These are phyloP conservation scores for Ceratobasidium papillatum DNA, from an alignment of 1,284 basidiomycete genomes.

Conservation along the genomic window DNA sequence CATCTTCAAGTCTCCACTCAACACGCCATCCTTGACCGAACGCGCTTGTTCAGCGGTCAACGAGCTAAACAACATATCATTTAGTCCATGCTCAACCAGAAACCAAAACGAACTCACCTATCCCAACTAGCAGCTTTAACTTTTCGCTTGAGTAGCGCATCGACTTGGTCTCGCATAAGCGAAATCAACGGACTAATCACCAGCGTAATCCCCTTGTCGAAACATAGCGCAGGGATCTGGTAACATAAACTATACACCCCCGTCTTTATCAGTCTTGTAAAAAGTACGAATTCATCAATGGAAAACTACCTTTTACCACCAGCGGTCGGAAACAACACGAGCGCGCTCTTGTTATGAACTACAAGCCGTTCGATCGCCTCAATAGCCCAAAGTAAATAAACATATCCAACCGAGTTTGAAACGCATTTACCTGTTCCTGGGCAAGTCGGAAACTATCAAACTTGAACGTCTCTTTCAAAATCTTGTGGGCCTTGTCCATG, in stretches of 20 bases:
- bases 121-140: constrained; percentile 44
- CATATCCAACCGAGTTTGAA: background rate
- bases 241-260: constrained; percentile 42
- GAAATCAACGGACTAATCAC: constrained; percentile 45
- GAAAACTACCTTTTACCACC: background rate
- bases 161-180: constrained; percentile 46
- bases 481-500: constrained; percentile 41
- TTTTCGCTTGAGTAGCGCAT: constrained; percentile 33
- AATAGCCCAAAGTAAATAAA: background rate
- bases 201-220: constrained; percentile 42
- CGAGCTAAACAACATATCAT: constrained; percentile 20
- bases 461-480: constrained; percentile 40
- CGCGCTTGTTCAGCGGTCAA: constrained; percentile 34
- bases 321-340: constrained; percentile 42
- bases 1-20: constrained; percentile 41
- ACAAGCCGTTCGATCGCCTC: constrained; percentile 40
- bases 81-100: background rate
- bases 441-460: constrained; percentile 39
- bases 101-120: constrained; percentile 8
- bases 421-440: constrained; percentile 36
- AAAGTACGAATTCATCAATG: background rate
- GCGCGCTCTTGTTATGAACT: constrained; percentile 40
- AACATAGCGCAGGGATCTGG: constrained; percentile 44
- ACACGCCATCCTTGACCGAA: constrained; percentile 35
- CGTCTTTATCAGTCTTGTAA: background rate